Conservation (phyloP, 768 basidiomycete genomes). For the Suillus weaverae region DNA sequence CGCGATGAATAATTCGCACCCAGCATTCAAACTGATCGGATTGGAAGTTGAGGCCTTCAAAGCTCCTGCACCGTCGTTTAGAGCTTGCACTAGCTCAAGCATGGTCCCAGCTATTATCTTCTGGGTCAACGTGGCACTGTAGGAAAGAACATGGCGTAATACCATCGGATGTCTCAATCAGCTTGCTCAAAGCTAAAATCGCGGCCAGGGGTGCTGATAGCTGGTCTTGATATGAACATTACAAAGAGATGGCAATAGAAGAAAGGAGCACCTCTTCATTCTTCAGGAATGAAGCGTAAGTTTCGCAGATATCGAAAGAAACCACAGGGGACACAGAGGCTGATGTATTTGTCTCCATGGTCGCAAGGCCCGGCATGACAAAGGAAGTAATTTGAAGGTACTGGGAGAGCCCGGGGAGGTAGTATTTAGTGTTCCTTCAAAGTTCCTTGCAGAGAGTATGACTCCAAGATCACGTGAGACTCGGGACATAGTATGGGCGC, state of each 20-base stretch:
- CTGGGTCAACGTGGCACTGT: background rate
- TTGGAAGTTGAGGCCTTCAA: conserved; percentile 67
- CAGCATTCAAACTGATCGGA: conserved; percentile 83
- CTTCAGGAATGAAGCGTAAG: conserved; percentile 61
- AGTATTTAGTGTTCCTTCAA: background rate
- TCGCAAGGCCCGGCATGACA: background rate
- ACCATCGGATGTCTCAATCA: conserved; percentile 81
- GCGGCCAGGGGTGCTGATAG: conserved; percentile 85
- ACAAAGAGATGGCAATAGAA: background rate
- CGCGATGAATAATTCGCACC: conserved; percentile 86
- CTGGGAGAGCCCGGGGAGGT: background rate
- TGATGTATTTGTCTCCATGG: background rate
- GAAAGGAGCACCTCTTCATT: conserved; percentile 60
- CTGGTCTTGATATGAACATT: conserved; percentile 35
- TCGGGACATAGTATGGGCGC: background rate
- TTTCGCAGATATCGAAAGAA: conserved; percentile 46
- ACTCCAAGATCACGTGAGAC: background rate
- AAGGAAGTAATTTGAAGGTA: conserved; percentile 1
- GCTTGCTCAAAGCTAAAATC: conserved; percentile 79
- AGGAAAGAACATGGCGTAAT: conserved; percentile 20
- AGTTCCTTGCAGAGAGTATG: background rate
- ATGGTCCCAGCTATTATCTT: conserved; percentile 72
- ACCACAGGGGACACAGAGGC: background rate
- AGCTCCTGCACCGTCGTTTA: conserved; percentile 70
- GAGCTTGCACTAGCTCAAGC: conserved; percentile 86